Evolutionary conservation across 75 land plant genomes (phyloP).

Genomic region (Pinus albicaulis): DNA sequence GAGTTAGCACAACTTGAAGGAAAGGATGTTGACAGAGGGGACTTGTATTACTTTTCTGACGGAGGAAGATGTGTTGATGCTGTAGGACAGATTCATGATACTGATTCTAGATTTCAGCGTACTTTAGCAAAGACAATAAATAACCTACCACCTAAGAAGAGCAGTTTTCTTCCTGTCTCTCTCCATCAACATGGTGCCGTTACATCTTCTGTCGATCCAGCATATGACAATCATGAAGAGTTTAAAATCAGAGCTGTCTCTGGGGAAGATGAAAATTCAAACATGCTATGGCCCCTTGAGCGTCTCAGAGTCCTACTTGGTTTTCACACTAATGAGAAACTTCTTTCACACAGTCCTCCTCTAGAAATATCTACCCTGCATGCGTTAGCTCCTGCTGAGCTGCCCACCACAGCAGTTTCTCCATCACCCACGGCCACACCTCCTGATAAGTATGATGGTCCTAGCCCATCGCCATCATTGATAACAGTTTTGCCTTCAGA

Average conservation of each 20-base stretch:
- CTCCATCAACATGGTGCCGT: neutral
- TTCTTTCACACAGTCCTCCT: neutral
- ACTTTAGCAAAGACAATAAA: neutral
- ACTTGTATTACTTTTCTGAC: neutral
- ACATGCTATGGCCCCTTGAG: neutral
- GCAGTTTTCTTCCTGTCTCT: neutral
- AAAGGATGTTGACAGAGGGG: neutral
- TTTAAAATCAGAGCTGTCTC: neutral
- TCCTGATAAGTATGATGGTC: neutral
- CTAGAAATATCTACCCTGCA: neutral
- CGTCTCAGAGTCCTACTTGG: slow-evolving; percentile 1
- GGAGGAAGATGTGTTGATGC: neutral
- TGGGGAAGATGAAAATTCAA: slow-evolving; percentile 13
- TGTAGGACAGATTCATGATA: neutral
- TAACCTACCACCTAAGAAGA: neutral
- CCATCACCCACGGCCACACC: neutral
- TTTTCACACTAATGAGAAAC: neutral
- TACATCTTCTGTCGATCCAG: neutral
- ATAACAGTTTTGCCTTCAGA: neutral
- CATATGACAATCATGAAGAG: neutral
- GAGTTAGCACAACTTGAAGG: neutral
- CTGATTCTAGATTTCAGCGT: neutral
- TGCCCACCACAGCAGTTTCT: neutral
- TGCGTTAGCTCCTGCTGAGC: neutral
- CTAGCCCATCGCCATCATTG: neutral